Evolutionary conservation across 2,329 filamentous ascomycete genomes (phyloP).

Genomic region (Hymenoscyphus albidus): DNA sequence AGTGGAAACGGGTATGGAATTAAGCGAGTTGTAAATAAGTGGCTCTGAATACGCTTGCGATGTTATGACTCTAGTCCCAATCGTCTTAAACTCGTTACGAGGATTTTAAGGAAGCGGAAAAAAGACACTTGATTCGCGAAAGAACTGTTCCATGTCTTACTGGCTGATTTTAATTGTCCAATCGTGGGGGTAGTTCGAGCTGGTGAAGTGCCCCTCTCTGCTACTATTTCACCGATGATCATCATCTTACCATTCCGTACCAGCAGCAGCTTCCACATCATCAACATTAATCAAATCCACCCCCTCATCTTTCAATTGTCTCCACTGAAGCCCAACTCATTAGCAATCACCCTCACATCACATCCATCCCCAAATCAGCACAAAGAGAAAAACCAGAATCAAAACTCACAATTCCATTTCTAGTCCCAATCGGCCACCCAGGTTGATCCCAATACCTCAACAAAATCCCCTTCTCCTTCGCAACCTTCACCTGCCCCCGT

Average conservation of each 20-base stretch:
- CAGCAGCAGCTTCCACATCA: conserved; percentile 42
- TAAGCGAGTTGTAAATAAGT: no score
- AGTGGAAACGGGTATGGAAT: no score
- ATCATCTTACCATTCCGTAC: background rate
- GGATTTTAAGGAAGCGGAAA: no score
- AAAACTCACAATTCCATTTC: conserved; percentile 40
- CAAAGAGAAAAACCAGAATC: background rate
- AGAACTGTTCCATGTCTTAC: no score
- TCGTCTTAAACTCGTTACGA: no score
- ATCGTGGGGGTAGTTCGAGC: no score
- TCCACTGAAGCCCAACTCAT: conserved; percentile 42
- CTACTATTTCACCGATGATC: background rate
- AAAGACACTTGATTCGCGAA: no score
- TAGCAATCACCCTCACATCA: background rate
- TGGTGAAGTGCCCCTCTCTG: background rate
- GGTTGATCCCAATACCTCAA: conserved; percentile 59
- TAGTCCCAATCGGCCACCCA: conserved; percentile 49
- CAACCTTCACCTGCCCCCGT: conserved; percentile 43
- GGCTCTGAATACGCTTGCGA: no score
- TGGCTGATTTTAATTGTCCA: no score
- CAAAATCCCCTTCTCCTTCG: conserved; percentile 46
- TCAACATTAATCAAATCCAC: conserved; percentile 60
- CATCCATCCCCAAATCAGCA: background rate
- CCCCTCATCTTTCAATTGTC: conserved; percentile 48
- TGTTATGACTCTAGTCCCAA: no score